Conservation (phyloP, 495 filamentous ascomycete genomes). For the Neurospora sp. region DNA sequence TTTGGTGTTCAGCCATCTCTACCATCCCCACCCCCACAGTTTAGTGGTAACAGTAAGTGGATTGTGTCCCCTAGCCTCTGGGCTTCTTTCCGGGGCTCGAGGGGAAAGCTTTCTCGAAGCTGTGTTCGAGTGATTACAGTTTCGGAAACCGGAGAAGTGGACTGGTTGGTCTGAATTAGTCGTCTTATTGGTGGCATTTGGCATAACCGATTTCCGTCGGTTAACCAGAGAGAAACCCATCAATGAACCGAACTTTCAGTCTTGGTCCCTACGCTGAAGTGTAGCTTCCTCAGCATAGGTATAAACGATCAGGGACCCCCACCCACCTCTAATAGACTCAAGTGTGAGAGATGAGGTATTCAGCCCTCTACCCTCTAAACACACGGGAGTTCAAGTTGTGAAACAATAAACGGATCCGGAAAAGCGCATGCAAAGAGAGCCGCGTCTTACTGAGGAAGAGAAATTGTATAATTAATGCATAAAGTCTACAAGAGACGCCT, state of each 20-base stretch:
- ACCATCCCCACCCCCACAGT: not conserved
- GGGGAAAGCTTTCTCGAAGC: not conserved
- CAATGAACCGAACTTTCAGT: not conserved
- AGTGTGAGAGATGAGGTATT: not conserved
- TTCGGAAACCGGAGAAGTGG: not conserved
- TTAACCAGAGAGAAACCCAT: not conserved
- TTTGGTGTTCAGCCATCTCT: not conserved
- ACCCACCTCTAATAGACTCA: not conserved
- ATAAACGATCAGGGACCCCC: not conserved
- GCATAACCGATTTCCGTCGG: not conserved
- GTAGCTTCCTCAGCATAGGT: not conserved
- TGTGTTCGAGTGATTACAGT: not conserved
- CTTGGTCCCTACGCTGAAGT: not conserved
- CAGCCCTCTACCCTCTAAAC: not conserved
- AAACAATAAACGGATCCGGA: not conserved
- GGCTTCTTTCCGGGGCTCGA: not conserved
- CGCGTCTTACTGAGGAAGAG: not conserved
- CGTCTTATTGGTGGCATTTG: not conserved
- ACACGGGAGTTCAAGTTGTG: not conserved
- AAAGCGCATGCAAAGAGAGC: not conserved
- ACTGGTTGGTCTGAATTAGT: not conserved
- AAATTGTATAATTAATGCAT: constrained; percentile 1
- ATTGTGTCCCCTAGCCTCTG: not conserved
- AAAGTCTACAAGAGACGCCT: constrained; percentile 18
- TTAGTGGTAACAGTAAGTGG: not conserved